Evolutionary conservation across 1,139 yeast genomes (phyloP), one percentile per base, ranked within the genome.

Genomic region (Starmera stellimalicola): DNA sequence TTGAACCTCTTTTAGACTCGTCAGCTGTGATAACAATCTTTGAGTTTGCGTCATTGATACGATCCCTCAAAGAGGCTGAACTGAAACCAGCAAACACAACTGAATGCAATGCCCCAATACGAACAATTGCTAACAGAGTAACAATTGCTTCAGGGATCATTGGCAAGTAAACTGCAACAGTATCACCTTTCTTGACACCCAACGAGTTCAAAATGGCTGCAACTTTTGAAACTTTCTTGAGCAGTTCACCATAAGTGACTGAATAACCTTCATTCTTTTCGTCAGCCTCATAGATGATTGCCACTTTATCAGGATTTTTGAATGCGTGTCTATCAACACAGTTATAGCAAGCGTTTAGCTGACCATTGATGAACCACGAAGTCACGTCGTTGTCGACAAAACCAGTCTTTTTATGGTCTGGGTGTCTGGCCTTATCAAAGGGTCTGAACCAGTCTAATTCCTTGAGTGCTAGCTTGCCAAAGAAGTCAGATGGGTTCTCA

Each of bases 1-100:
- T 81, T 35, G 91, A 88, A 45, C 93, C 94, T 58, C 94, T 68
- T 59, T 74, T 73, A 26, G 84, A 76, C 59, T 81, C 91, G 57
- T 82, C 93, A 17, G 87, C 75, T 33, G 93, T 81, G 48, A 82
- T 73, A 39, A 81, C 87, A 40, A 78, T 63, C 46, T 69, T 69
- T 10, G 85, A 77, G 54, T 77, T 65, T n/a, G 84, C 93, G 52
- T 81, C 87, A 42, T 71, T 67, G 50, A 82, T 77, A 51, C 94
- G 71, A 59, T 82, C 94, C 51, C 75, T 70, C 43, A 81, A 65
- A 7, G 91, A 80, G 32, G 81, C 76, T 24, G 85, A 73, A 12
- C 82, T 73, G 55, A 81, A 82, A 2, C 94, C 94, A 6, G 94
- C 94, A 62, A 82, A 82, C 16, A 82, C 81, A 30, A 81, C 93